Base-by-base conservation (phyloP, 306 rosid species). In the Casuarina glauca region DNA sequence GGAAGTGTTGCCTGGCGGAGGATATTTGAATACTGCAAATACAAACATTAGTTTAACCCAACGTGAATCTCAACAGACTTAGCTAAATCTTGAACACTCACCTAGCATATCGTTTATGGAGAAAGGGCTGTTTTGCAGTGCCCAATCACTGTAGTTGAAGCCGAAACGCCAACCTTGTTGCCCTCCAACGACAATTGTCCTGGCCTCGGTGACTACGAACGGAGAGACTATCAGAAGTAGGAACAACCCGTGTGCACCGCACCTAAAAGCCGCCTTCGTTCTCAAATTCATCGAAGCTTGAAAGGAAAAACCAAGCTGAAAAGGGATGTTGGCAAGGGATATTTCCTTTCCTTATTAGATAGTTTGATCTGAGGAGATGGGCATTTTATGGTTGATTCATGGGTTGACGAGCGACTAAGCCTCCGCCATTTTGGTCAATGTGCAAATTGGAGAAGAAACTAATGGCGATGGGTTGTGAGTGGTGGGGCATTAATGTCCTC, bases 111-210 rank as follows among this genome's bases (percentile, higher is more conserved):
- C 94, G 4, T 91, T 82, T 4, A 86, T 54, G 82, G 69, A 87
- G 52, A 91, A 88, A 68, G 97, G 97, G 26, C 88, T 89, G 60
- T 76, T 89, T 74, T 86, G 69, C 61, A 74, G 58, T 20, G 90
- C 85, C 93, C 96, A 91, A 13, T 83, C 73, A 9, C 93, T 91
- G 84, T 89, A 89, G 88, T 91, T 91, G 10, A 83, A 87, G 52
- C 96, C 92, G 0, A 70, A 88, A 52, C 81, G 86, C 93, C 93
- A 91, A 0, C 96, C 96, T 57, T 89, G 64, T 2, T 88, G 67
- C 76, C 88, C 93, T 78, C 96, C 96, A 61, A 87, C 96, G 5
- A 84, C 79, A 9, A 89, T 46, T 84, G 75, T 86, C 74, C 81
- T 76, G 55, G 82, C 85, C 11, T 89, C 76, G 44, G 78, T 57